phyloP scores from a whole-genome alignment of 495 filamentous ascomycete genomes.

The Penicillium subrubescens region DNA sequence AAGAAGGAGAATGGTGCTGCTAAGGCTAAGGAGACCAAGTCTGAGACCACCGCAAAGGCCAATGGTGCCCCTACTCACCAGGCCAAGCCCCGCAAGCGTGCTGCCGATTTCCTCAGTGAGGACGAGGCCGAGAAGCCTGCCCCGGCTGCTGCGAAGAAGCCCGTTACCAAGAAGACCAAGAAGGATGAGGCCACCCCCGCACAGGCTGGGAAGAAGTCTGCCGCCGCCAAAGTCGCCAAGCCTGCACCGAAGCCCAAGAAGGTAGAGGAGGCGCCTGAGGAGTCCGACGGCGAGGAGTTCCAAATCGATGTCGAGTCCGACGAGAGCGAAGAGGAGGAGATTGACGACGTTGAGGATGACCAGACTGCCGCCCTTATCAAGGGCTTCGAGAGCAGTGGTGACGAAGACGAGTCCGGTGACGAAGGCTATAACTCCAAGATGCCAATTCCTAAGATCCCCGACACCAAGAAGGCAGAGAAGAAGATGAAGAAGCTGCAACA shows the following conservation, averaged over 20 bases:
- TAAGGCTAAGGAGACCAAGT: slow-evolving; percentile 28
- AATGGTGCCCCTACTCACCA: slow-evolving; percentile 41
- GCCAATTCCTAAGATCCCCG: slow-evolving; percentile 59
- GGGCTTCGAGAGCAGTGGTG: slow-evolving; percentile 81
- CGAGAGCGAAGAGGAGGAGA: slow-evolving; percentile 34
- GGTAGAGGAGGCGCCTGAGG: slow-evolving; percentile 30
- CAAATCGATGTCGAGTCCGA: slow-evolving; percentile 28
- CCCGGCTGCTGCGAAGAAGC: slow-evolving; percentile 28
- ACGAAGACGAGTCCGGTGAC: slow-evolving; percentile 56
- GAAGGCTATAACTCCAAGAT: slow-evolving; percentile 58
- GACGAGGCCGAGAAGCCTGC: slow-evolving; percentile 39
- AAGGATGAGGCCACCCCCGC: slow-evolving; percentile 36
- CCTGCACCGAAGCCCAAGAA: slow-evolving; percentile 30
- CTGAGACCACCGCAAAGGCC: slow-evolving; percentile 31
- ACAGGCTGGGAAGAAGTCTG: slow-evolving; percentile 36
- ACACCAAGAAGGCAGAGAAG: slow-evolving; percentile 65
- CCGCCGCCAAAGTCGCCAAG: slow-evolving; percentile 24
- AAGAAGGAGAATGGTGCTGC: slow-evolving; percentile 32
- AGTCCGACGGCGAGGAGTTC: slow-evolving; percentile 33
- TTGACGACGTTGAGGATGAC: slow-evolving; percentile 58
- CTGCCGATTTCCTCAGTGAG: slow-evolving; percentile 54
- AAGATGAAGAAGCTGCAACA: slow-evolving; percentile 56
- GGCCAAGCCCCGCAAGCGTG: slow-evolving; percentile 55
- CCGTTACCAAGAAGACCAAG: slow-evolving; percentile 43
- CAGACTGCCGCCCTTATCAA: slow-evolving; percentile 70